Evolutionary conservation across 345 rosid genomes (phyloP).

Genomic region (Euphorbia tirucalli): DNA sequence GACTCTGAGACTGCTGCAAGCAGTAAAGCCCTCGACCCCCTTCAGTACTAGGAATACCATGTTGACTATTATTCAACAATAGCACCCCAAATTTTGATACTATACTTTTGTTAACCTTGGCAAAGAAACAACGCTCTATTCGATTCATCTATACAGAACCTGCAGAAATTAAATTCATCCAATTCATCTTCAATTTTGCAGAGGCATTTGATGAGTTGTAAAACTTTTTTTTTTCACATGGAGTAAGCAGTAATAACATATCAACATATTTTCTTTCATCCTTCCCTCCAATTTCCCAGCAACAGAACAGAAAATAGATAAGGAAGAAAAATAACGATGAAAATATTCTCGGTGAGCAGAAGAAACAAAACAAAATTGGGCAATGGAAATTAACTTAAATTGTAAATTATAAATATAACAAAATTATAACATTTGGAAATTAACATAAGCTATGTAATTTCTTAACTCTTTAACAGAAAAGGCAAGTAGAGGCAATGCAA

Average conservation of each 20-base stretch:
- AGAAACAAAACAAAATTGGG: too few species aligned
- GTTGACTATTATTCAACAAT: not conserved
- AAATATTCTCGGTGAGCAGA: too few species aligned
- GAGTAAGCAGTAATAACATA: not conserved
- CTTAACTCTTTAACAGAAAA: too few species aligned
- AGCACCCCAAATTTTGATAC: not conserved
- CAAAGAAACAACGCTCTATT: conserved; percentile 7
- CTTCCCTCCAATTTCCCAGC: not conserved
- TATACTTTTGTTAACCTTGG: not conserved
- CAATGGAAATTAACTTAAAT: too few species aligned
- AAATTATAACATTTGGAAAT: too few species aligned
- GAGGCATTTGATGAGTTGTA: not conserved
- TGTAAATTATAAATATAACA: too few species aligned
- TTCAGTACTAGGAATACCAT: not conserved
- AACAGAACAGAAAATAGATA: not conserved
- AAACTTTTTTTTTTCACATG: too few species aligned
- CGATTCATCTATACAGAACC: conserved; percentile 6
- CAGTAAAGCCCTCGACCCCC: conserved; percentile 1
- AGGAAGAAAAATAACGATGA: too few species aligned
- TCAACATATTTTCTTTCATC: not conserved
- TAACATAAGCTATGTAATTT: too few species aligned
- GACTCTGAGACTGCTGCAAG: not conserved
- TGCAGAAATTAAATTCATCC: not conserved
- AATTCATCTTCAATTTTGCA: not conserved
- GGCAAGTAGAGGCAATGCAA: too few species aligned